Conservation (phyloP, 768 basidiomycete species). For the Hygrophoropsis aurantiaca region DNA sequence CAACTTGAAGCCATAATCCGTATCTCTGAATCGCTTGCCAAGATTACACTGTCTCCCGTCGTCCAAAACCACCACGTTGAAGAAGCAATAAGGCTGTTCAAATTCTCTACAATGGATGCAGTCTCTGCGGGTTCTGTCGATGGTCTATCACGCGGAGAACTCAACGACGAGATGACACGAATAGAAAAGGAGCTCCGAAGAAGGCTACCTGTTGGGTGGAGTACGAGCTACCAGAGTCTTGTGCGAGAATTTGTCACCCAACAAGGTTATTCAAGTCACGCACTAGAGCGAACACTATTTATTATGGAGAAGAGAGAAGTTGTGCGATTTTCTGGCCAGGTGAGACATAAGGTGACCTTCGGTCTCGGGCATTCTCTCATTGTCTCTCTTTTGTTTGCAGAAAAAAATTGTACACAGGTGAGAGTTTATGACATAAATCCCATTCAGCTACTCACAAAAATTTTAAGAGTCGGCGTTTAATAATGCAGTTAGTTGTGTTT, state of each 20-base stretch:
- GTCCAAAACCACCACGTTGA: slow-evolving; percentile 95
- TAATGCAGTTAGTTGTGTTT: background rate
- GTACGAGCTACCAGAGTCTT: slow-evolving; percentile 92
- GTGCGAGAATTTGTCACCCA: slow-evolving; percentile 91
- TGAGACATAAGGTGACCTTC: slow-evolving; percentile 8
- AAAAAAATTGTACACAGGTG: slow-evolving; percentile 59
- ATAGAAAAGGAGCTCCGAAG: slow-evolving; percentile 87
- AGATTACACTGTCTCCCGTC: slow-evolving; percentile 82
- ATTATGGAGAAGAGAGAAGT: slow-evolving; percentile 95
- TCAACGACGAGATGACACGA: slow-evolving; percentile 89
- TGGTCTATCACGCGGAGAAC: slow-evolving; percentile 84
- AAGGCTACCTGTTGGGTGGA: slow-evolving; percentile 91
- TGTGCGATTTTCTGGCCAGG: slow-evolving; percentile 83
- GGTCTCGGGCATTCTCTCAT: slow-evolving; percentile 1
- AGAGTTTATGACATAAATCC: slow-evolving; percentile 5
- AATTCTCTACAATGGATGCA: slow-evolving; percentile 98
- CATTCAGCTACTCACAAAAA: slow-evolving; percentile 1
- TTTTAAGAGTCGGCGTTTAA: slow-evolving; percentile 31
- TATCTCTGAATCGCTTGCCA: slow-evolving; percentile 95
- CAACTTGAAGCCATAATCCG: slow-evolving; percentile 99
- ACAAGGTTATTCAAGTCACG: slow-evolving; percentile 87
- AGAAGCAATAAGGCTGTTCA: slow-evolving; percentile 97
- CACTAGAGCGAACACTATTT: slow-evolving; percentile 87
- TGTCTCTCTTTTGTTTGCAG: slow-evolving; percentile 24
- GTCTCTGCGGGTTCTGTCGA: slow-evolving; percentile 93